Percentiles rank a stretch among this genome's conserved stretches.
phyloP scores from a whole-genome alignment of 345 rosid species.

The rapeseed (Brassica napus) region Da-Ae NC_063446.1:73867501-73868000 shows the following conservation, averaged over 20 bases:
- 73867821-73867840: constrained; percentile 59
- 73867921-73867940: constrained; percentile 95
- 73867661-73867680: constrained; percentile 13
- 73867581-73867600: constrained; percentile 98
- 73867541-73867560: constrained; percentile 73
- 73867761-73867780: constrained; percentile 91
- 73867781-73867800: constrained; percentile 89
- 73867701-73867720: background rate
- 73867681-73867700: background rate
- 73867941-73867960: constrained; percentile 99
- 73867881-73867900: background rate
- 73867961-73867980: constrained; percentile 98
- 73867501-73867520: constrained; percentile 91
- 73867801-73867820: constrained; percentile 99
- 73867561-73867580: constrained; percentile 97
- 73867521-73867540: constrained; percentile 99
- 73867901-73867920: constrained; percentile 59
- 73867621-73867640: constrained; percentile 98
- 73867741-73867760: constrained; percentile 69
- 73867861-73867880: background rate
- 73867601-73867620: constrained; percentile 94
- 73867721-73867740: constrained; percentile 81
- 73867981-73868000: constrained; percentile 96
- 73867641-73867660: constrained; percentile 97
- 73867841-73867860: background rate